A percentile compares a stretch with the other conserved stretches of the same genome.
Conservation (phyloP, 2,329 filamentous ascomycete species). For the Grosmannia clavigera region DNA sequence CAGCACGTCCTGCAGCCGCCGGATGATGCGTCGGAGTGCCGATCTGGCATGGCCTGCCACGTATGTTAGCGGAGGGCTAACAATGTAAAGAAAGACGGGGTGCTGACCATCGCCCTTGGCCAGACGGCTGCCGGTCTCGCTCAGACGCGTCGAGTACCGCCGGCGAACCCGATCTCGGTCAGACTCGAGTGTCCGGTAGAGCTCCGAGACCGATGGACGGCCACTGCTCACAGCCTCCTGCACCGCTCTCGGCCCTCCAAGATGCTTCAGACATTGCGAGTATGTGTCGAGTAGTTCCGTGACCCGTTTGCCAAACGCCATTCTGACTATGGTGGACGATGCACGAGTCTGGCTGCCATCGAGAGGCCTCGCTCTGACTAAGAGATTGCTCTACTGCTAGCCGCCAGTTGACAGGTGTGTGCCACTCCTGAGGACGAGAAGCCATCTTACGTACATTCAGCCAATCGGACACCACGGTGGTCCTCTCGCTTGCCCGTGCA, state of each 20-base stretch:
- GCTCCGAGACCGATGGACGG: background rate
- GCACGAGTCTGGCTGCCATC: too few species aligned
- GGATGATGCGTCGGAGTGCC: constrained; percentile 27
- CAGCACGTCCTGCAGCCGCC: constrained; percentile 29
- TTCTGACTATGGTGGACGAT: constrained; percentile 5
- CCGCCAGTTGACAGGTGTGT: too few species aligned
- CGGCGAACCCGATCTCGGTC: constrained; percentile 28
- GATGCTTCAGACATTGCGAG: constrained; percentile 27
- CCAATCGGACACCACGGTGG: too few species aligned
- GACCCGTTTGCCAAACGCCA: constrained; percentile 28
- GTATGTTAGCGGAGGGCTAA: too few species aligned
- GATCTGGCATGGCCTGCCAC: constrained; percentile 24
- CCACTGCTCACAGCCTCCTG: background rate
- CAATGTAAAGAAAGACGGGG: too few species aligned
- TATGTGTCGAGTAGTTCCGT: constrained; percentile 34
- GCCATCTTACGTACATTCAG: too few species aligned
- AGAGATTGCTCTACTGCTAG: too few species aligned
- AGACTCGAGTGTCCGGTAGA: constrained; percentile 22
- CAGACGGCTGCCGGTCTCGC: constrained; percentile 27
- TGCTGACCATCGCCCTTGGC: constrained; percentile 35
- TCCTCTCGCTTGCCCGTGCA: too few species aligned
- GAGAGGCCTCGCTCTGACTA: too few species aligned
- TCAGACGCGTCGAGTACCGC: constrained; percentile 29
- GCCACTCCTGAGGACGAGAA: too few species aligned
- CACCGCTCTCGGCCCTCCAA: constrained; percentile 9